Percentiles rank a stretch among this genome's conserved stretches.
Conservation (phyloP, 768 basidiomycete genomes). For the Baorangia bicolor region DNA sequence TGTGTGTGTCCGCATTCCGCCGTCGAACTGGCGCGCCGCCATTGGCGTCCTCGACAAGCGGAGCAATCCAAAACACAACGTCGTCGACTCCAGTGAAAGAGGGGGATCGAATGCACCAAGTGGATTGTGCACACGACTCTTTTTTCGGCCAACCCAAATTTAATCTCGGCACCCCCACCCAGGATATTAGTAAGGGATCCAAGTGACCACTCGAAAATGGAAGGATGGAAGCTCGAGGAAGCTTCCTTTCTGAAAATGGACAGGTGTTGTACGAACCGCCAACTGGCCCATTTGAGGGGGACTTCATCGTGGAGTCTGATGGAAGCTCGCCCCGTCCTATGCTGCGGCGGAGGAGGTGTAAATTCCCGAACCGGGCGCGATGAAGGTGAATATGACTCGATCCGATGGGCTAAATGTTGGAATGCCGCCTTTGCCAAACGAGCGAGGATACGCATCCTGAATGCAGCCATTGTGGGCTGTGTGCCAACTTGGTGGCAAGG, state of each 20-base stretch:
- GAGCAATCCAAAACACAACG: neutral
- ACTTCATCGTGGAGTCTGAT: conserved; percentile 8
- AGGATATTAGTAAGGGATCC: conserved; percentile 5
- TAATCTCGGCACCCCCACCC: neutral
- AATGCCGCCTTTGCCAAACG: neutral
- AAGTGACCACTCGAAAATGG: conserved; percentile 13
- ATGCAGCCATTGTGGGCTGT: neutral
- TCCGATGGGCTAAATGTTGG: conserved; percentile 11
- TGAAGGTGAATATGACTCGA: conserved; percentile 5
- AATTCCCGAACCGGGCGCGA: conserved; percentile 4
- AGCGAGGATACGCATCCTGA: neutral
- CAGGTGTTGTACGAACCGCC: neutral
- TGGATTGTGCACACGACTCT: conserved; percentile 3
- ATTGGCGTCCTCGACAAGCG: neutral
- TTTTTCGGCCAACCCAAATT: neutral
- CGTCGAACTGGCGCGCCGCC: neutral
- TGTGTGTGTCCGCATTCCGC: neutral
- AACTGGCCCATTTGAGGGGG: neutral
- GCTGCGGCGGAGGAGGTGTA: neutral
- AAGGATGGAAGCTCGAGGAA: conserved; percentile 15
- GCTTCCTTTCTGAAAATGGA: conserved; percentile 14
- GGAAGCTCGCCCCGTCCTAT: neutral
- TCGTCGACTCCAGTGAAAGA: neutral
- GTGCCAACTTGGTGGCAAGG: neutral
- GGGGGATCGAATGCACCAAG: neutral